These are phyloP conservation scores for Hypoxylon rickii DNA, from an alignment of 495 filamentous ascomycete species.

Conservation along the genomic window DNA sequence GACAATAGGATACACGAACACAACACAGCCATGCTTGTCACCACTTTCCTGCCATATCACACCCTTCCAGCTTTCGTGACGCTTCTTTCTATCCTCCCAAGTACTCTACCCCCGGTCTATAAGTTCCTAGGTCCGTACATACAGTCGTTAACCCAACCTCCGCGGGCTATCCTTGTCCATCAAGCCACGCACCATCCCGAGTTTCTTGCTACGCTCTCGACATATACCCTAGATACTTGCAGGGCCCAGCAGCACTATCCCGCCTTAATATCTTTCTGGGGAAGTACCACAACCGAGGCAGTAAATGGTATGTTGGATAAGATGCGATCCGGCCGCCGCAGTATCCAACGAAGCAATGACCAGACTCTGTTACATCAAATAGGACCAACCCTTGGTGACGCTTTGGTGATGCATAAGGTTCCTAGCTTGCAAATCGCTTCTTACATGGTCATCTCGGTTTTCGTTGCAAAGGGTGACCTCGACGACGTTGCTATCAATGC, in stretches of 20 bases:
- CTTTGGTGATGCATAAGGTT: constrained; percentile 70
- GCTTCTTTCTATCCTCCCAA: constrained; percentile 80
- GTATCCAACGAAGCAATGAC: constrained; percentile 70
- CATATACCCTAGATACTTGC: constrained; percentile 72
- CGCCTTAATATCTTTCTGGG: constrained; percentile 84
- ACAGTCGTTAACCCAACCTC: constrained; percentile 69
- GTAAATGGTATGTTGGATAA: constrained; percentile 78
- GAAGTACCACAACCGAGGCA: constrained; percentile 78
- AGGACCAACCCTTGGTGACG: constrained; percentile 75
- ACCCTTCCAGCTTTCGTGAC: constrained; percentile 78
- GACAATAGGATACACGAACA: constrained; percentile 80
- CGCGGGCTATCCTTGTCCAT: constrained; percentile 78
- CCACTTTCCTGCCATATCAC: constrained; percentile 93
- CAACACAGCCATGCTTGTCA: constrained; percentile 77
- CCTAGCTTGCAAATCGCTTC: constrained; percentile 79
- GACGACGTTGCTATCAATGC: constrained; percentile 73
- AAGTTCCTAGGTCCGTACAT: constrained; percentile 85
- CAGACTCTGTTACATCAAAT: constrained; percentile 77
- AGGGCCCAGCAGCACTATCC: constrained; percentile 71
- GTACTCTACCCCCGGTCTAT: constrained; percentile 71
- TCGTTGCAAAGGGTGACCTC: constrained; percentile 78
- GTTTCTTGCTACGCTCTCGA: constrained; percentile 73
- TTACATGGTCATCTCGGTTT: constrained; percentile 85
- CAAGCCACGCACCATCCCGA: constrained; percentile 71
- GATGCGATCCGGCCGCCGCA: constrained; percentile 68